phyloP scores from a whole-genome alignment of 129 eudicot genomes.

The Flaveria bidentis region DNA sequence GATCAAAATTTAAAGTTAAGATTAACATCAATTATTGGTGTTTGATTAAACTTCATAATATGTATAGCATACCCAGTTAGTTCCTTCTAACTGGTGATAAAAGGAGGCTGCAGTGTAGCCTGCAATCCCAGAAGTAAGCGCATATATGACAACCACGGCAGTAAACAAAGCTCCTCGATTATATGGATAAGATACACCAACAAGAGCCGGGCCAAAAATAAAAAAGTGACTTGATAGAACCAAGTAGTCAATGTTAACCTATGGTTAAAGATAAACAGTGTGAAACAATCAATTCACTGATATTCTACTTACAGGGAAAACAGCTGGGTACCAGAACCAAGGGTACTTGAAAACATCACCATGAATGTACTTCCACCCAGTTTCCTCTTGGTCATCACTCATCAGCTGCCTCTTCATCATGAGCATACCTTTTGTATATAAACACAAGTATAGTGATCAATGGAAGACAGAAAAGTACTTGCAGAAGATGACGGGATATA shows the following conservation, averaged over 20 bases:
- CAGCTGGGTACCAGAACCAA: slow-evolving; percentile 74
- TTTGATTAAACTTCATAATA: background rate
- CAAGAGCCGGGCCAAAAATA: slow-evolving; percentile 59
- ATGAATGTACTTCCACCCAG: slow-evolving; percentile 86
- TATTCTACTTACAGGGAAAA: slow-evolving; percentile 59
- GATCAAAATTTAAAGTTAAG: background rate
- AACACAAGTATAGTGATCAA: slow-evolving; percentile 18
- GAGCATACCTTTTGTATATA: slow-evolving; percentile 59
- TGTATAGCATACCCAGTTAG: slow-evolving; percentile 64
- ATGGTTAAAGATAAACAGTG: background rate
- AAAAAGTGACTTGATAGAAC: slow-evolving; percentile 50
- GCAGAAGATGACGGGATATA: background rate
- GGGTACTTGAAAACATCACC: slow-evolving; percentile 74
- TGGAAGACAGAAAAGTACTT: background rate
- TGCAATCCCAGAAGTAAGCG: slow-evolving; percentile 81
- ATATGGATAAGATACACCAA: slow-evolving; percentile 83
- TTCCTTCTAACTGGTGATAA: slow-evolving; percentile 76
- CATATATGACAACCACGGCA: slow-evolving; percentile 72
- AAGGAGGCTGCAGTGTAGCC: slow-evolving; percentile 78
- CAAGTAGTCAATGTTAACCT: background rate
- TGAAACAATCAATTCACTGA: slow-evolving; percentile 5
- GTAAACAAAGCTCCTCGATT: slow-evolving; percentile 80
- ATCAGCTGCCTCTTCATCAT: slow-evolving; percentile 77
- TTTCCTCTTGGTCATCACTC: slow-evolving; percentile 87
- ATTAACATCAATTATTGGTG: background rate